Percentiles rank a stretch among this genome's conserved stretches.
Conservation (phyloP, 139 green algal species). For the Pycnococcus provasolii region DNA sequence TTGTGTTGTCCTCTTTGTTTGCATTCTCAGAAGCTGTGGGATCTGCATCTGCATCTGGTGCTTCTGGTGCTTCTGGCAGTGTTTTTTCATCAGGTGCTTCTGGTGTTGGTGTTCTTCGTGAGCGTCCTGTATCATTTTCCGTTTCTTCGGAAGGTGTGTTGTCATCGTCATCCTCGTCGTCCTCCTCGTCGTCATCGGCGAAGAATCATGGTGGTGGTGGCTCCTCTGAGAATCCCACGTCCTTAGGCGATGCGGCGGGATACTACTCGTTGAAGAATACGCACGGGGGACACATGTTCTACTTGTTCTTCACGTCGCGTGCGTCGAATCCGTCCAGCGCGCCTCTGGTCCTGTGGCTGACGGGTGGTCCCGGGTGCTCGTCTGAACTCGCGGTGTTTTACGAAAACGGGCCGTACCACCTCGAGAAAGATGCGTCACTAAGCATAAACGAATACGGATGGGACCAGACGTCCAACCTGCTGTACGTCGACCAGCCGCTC, state of each 20-base stretch:
- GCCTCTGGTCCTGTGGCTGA: conserved; percentile 61
- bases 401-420: conserved; percentile 75
- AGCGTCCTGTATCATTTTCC: no score
- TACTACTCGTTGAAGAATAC: conserved; percentile 25
- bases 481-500: conserved; percentile 81
- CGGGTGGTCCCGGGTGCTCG: conserved; percentile 82
- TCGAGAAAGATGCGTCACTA: conserved; percentile 45
- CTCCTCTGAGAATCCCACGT: not conserved
- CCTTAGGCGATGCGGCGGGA: conserved; percentile 4
- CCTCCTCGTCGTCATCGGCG: no score
- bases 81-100: no score
- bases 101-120: no score
- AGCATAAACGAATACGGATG: conserved; percentile 53
- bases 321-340: conserved; percentile 1
- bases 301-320: conserved; percentile 68
- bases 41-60: no score
- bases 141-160: no score
- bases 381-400: conserved; percentile 71
- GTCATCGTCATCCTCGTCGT: no score
- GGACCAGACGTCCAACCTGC: conserved; percentile 36
- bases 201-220: no score
- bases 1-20: no score
- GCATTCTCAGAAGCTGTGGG: no score
- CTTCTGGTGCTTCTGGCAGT: no score
- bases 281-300: conserved; percentile 67